These are phyloP conservation scores for Piper betle DNA, from an alignment of 164 flowering plant genomes.

Conservation along the genomic window DNA sequence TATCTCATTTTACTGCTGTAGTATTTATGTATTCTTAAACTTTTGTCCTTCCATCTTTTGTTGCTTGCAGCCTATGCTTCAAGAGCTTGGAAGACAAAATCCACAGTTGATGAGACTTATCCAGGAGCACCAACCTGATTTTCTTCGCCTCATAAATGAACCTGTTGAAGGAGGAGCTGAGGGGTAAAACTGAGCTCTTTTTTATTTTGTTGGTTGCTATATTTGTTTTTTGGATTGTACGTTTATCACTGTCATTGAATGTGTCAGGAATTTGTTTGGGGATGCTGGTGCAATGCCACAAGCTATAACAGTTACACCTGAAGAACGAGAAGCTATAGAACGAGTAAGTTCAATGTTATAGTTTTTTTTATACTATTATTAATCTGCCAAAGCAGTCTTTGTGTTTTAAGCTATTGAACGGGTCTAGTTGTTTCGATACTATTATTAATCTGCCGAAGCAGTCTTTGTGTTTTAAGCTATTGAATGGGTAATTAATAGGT, in stretches of 20 bases:
- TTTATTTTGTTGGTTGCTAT: neutral
- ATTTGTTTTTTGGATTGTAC: neutral
- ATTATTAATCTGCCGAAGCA: neutral
- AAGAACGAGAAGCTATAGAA: constrained; percentile 84
- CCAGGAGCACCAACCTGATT: constrained; percentile 77
- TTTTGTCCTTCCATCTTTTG: neutral
- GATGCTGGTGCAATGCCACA: constrained; percentile 68
- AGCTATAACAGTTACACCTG: constrained; percentile 65
- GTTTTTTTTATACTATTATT: neutral
- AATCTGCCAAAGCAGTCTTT: neutral
- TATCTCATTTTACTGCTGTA: neutral
- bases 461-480: neutral
- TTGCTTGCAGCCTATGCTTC: constrained; percentile 61
- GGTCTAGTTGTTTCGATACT: too few species aligned
- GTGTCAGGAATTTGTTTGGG: constrained; percentile 32
- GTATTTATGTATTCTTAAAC: neutral
- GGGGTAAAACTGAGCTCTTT: constrained; percentile 23
- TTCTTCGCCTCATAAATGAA: constrained; percentile 65
- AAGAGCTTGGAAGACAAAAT: constrained; percentile 72
- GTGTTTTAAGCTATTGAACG: constrained; percentile 39
- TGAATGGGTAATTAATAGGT: neutral
- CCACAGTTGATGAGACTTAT: constrained; percentile 65
- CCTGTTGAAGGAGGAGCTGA: constrained; percentile 50
- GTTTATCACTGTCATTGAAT: neutral
- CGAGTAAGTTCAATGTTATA: constrained; percentile 44